Conservation (phyloP, 257 asterid genomes). For the Nicotiana benthamiana region DNA sequence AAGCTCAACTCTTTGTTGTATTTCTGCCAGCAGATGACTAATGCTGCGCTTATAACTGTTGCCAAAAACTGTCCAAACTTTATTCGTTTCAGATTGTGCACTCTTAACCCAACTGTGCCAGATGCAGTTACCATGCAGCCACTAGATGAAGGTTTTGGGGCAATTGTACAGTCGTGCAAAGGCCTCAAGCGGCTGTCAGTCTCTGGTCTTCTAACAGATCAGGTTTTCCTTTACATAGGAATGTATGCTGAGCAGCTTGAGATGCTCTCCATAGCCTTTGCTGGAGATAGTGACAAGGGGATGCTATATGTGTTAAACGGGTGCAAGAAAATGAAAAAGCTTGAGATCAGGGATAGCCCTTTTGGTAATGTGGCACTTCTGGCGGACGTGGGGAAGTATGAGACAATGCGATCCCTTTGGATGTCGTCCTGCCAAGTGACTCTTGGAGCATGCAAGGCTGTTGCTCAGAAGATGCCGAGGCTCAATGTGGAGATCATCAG, state of each 20-base stretch:
- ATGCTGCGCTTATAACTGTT: constrained; percentile 70
- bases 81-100: constrained; percentile 59
- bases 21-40: constrained; percentile 73
- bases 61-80: constrained; percentile 82
- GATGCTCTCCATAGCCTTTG: constrained; percentile 72
- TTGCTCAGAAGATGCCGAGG: constrained; percentile 72
- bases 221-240: constrained; percentile 70
- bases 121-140: constrained; percentile 75
- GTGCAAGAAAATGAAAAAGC: constrained; percentile 73
- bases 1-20: constrained; percentile 59
- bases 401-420: constrained; percentile 98
- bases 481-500: constrained; percentile 64
- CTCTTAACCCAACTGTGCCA: constrained; percentile 52
- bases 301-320: constrained; percentile 72
- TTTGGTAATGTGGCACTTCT: constrained; percentile 73
- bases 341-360: constrained; percentile 76
- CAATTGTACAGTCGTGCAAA: constrained; percentile 76
- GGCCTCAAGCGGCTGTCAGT: constrained; percentile 69
- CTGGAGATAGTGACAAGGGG: constrained; percentile 75
- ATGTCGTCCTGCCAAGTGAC: constrained; percentile 88
- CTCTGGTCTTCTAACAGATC: constrained; percentile 68
- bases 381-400: constrained; percentile 81
- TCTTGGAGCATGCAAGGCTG: constrained; percentile 64
- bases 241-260: constrained; percentile 85
- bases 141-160: constrained; percentile 87